Percentiles rank a stretch among this genome's conserved stretches.
phyloP scores from a whole-genome alignment of 2,329 filamentous ascomycete species.

The Talaromyces sp. region DNA sequence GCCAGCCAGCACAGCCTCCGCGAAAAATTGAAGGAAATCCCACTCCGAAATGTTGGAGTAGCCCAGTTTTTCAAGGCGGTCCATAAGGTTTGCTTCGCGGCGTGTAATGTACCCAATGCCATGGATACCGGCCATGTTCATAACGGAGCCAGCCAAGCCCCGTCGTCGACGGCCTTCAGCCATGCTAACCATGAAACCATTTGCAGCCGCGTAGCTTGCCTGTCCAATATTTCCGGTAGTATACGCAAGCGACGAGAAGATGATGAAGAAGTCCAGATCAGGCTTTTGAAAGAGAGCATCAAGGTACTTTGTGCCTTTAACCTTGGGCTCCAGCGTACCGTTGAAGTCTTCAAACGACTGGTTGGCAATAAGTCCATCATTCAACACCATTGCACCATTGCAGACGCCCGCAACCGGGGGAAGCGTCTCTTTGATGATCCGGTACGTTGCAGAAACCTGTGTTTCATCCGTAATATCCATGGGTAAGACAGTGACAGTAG shows the following conservation, averaged over 20 bases:
- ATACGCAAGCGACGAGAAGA: constrained; percentile 29
- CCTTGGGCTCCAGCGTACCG: constrained; percentile 33
- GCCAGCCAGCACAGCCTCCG: constrained; percentile 47
- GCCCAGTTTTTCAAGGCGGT: not conserved
- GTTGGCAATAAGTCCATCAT: constrained; percentile 31
- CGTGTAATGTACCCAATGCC: constrained; percentile 25
- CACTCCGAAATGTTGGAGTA: constrained; percentile 41
- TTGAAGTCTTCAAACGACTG: constrained; percentile 29
- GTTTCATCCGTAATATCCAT: constrained; percentile 5
- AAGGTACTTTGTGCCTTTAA: constrained; percentile 29
- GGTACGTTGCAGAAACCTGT: not conserved
- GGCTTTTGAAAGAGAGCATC: constrained; percentile 20
- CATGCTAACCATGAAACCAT: constrained; percentile 21
- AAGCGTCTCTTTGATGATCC: not conserved
- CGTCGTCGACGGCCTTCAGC: constrained; percentile 10
- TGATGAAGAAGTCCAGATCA: constrained; percentile 37
- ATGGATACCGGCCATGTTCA: constrained; percentile 27
- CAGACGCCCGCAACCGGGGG: constrained; percentile 34
- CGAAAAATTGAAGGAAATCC: constrained; percentile 49
- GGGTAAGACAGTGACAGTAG: not conserved
- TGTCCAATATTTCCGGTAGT: constrained; percentile 35
- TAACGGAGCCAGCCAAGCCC: constrained; percentile 17
- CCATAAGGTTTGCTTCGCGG: not conserved
- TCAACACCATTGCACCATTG: constrained; percentile 36
- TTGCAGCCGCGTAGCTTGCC: constrained; percentile 28